phyloP scores from a whole-genome alignment of 2,329 filamentous ascomycete species.

The Tolypocladium sp. region DNA sequence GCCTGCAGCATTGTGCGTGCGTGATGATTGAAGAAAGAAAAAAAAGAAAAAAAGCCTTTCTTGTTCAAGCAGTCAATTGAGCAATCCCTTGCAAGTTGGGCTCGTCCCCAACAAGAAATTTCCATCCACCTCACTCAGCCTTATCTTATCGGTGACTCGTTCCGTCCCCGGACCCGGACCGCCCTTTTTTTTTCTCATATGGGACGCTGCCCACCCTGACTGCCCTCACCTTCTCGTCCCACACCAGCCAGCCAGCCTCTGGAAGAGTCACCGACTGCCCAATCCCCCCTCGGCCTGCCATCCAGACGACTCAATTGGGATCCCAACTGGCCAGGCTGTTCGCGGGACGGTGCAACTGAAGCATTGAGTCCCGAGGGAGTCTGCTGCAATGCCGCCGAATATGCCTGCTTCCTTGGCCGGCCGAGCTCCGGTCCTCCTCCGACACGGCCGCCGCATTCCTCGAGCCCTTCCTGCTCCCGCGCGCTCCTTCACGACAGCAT shows the following conservation, averaged over 20 bases:
- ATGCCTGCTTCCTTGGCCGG: constrained; percentile 37
- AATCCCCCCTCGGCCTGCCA: constrained; percentile 8
- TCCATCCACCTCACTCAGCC: not conserved
- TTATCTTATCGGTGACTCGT: constrained; percentile 6
- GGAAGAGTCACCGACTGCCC: constrained; percentile 16
- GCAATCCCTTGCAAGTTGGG: not conserved
- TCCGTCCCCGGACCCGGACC: constrained; percentile 6
- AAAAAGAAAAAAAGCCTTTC: not conserved
- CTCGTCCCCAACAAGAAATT: not conserved
- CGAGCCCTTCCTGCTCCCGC: constrained; percentile 31
- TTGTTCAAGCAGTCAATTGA: not conserved
- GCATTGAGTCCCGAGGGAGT: constrained; percentile 24
- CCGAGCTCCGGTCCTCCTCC: constrained; percentile 48
- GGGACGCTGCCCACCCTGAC: constrained; percentile 2
- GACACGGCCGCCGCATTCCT: constrained; percentile 42
- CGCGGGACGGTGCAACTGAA: constrained; percentile 23
- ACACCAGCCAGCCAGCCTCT: constrained; percentile 2
- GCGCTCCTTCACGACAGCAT: constrained; percentile 32
- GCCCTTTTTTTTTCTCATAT: constrained; percentile 13
- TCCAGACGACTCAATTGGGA: constrained; percentile 17
- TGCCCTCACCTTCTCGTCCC: constrained; percentile 7
- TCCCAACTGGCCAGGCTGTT: constrained; percentile 20
- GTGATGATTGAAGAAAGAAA: not conserved
- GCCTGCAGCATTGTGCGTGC: not conserved
- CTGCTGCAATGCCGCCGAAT: constrained; percentile 28